Base-by-base conservation (phyloP, 805 yeast species). In the Sugiyamaella qingdaonensis region DNA sequence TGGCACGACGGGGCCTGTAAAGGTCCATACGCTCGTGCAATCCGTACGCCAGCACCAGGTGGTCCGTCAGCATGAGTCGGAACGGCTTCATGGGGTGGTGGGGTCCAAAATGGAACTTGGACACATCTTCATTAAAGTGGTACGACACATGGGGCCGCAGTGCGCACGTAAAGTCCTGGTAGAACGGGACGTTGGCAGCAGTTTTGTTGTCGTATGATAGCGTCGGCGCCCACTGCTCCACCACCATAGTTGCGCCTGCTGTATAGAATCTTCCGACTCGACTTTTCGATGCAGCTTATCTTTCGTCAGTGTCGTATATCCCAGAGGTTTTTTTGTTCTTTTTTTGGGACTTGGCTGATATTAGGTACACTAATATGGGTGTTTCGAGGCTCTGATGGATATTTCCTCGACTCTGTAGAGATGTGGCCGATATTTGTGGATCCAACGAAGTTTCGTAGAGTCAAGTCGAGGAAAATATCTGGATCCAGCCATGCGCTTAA, bases 11-110 rank as follows among this genome's bases (percentile, higher is more conserved):
- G 1, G 98, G 95, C 55, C 81, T 77, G 69, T 87, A 94, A 29
- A 90, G 71, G 65, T 94, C 98, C 97, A 92, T 88, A 59, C 84
- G 78, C 63, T 89, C 89, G 68, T 91, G 88, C 46, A 92, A 73
- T 54, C 88, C 88, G 69, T 94, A 92, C 11, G 86, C 83, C 33
- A 85, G 80, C 49, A 92, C 92, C 56, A 92, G 73, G 67, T 91
- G 96, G 70, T 92, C 97, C 0, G 99, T 92, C 44, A 92, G 78
- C 91, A 90, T 85, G 57, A 94, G 74, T 59, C 99, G 74, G 68
- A 91, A 88, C 13, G 99, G 99, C 68, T 92, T 92, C 99, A 92
- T 92, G n/a, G 99, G 99, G 69, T 92, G 99, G 55, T 83, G 80
- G 1, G 88, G 86, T 14, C 99, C 99, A 68, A 88, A 91, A 64